Percentiles rank a stretch among this genome's conserved stretches.
Conservation (phyloP, 1,139 yeast genomes). For the Magnusiomyces ingens region DNA sequence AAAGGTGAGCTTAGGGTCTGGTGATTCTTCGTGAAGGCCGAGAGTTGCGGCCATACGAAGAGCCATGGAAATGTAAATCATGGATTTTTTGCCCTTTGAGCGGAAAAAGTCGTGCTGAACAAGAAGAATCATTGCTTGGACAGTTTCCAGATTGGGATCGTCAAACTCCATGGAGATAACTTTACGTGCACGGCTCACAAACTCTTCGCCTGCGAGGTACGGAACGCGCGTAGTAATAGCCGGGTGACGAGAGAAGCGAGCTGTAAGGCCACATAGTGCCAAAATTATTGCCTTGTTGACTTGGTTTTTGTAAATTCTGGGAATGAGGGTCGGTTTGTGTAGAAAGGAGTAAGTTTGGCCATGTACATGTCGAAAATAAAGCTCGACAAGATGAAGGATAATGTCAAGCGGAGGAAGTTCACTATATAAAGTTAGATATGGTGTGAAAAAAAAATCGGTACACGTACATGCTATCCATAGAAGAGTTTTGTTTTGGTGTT, state of each 20-base stretch:
- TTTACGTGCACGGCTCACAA: constrained; percentile 27
- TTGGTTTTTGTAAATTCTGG: constrained; percentile 25
- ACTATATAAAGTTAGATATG: not conserved
- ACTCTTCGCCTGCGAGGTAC: constrained; percentile 32
- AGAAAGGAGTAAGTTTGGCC: constrained; percentile 35
- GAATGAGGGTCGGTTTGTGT: constrained; percentile 33
- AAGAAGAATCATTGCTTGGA: constrained; percentile 33
- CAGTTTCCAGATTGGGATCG: constrained; percentile 32
- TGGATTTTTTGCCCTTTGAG: constrained; percentile 31
- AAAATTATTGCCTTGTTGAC: constrained; percentile 30
- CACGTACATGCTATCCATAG: not conserved
- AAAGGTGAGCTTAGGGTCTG: constrained; percentile 27
- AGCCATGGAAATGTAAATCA: constrained; percentile 34
- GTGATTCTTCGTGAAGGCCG: constrained; percentile 29
- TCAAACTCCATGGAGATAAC: constrained; percentile 31
- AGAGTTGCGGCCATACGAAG: constrained; percentile 34
- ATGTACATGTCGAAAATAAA: constrained; percentile 32
- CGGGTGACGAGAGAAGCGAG: constrained; percentile 35
- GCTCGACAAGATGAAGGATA: constrained; percentile 25
- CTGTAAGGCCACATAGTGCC: constrained; percentile 35
- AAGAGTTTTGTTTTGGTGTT: not conserved
- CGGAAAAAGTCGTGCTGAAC: constrained; percentile 35
- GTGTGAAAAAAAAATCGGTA: not conserved
- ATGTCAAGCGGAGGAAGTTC: constrained; percentile 22
- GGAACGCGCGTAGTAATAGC: constrained; percentile 22